A percentile compares a stretch with the other conserved stretches of the same genome.
Conservation (phyloP, 148 eudicot species). For the Cornus kousa region DNA sequence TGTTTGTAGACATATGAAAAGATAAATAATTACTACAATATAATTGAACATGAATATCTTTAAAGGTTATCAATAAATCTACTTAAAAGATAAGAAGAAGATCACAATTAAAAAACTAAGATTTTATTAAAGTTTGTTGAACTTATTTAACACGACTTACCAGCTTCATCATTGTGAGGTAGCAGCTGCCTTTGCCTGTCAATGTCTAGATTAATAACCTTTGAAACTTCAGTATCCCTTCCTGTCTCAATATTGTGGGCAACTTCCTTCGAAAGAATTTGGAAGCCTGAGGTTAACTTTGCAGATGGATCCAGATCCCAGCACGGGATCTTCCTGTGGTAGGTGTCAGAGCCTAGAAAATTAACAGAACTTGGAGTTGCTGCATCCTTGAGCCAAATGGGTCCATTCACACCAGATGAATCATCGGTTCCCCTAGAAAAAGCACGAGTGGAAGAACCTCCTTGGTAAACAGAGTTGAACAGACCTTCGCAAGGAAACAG, state of each 20-base stretch:
- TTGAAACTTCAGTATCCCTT: background rate
- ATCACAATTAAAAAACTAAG: background rate
- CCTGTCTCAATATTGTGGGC: background rate
- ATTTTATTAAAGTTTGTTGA: background rate
- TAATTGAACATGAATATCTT: background rate
- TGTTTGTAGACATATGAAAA: too few relatives aligned
- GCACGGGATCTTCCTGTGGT: background rate
- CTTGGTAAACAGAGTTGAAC: slow-evolving; percentile 12
- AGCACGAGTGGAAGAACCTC: slow-evolving; percentile 9
- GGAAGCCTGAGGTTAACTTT: background rate
- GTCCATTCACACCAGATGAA: slow-evolving; percentile 36
- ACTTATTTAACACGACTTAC: background rate
- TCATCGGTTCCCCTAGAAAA: slow-evolving; percentile 14
- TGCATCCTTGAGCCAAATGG: slow-evolving; percentile 4
- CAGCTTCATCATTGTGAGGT: background rate
- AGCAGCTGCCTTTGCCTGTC: background rate
- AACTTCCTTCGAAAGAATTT: background rate
- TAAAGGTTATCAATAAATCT: background rate
- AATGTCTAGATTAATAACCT: background rate
- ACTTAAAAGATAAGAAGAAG: background rate
- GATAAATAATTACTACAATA: background rate
- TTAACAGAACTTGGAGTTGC: background rate
- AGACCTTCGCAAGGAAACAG: slow-evolving; percentile 10
- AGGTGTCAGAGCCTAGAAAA: background rate
- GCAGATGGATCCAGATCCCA: background rate